Percentiles rank a stretch among this genome's conserved stretches.
These are phyloP conservation scores for Boletus coccyginus DNA, from an alignment of 768 basidiomycete genomes.

Conservation along the genomic window DNA sequence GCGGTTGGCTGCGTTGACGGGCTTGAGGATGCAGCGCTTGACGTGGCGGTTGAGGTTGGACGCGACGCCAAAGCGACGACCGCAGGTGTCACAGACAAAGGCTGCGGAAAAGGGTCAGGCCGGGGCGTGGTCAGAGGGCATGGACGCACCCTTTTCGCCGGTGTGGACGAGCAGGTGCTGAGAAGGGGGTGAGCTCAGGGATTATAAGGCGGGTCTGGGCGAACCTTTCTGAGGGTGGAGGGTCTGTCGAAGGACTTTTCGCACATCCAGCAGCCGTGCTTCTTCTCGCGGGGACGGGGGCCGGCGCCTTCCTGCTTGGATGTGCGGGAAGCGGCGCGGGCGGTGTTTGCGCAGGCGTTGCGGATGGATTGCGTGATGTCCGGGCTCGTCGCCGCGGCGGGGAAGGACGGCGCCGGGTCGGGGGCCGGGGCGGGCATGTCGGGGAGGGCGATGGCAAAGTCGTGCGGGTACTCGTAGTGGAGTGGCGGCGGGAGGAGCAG, in stretches of 20 bases:
- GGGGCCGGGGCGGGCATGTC: slow-evolving; percentile 8
- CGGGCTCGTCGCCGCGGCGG: slow-evolving; percentile 16
- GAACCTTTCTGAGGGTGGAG: slow-evolving; percentile 69
- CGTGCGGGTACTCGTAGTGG: slow-evolving; percentile 14
- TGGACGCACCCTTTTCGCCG: slow-evolving; percentile 68
- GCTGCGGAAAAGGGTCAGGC: slow-evolving; percentile 38
- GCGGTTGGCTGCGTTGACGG: slow-evolving; percentile 42
- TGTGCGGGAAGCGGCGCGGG: slow-evolving; percentile 25
- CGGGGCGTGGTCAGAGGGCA: not conserved
- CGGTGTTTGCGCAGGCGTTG: slow-evolving; percentile 25
- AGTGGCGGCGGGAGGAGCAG: slow-evolving; percentile 17
- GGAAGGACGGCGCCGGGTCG: not conserved
- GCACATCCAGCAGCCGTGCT: slow-evolving; percentile 80
- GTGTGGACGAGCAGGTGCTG: slow-evolving; percentile 84
- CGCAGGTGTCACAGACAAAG: slow-evolving; percentile 75
- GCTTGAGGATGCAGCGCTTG: slow-evolving; percentile 62
- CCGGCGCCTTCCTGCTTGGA: slow-evolving; percentile 29
- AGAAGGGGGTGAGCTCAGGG: slow-evolving; percentile 1
- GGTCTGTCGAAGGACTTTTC: slow-evolving; percentile 65
- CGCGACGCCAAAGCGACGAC: slow-evolving; percentile 76
- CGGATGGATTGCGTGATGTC: slow-evolving; percentile 34
- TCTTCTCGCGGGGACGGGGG: slow-evolving; percentile 54
- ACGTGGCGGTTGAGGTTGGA: slow-evolving; percentile 81
- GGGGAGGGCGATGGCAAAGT: not conserved
- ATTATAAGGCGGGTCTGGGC: slow-evolving; percentile 21